Percentiles rank a stretch among this genome's conserved stretches.
These are phyloP conservation scores for Pichia eremophila DNA, from an alignment of 805 yeast genomes.

Conservation along the genomic window DNA sequence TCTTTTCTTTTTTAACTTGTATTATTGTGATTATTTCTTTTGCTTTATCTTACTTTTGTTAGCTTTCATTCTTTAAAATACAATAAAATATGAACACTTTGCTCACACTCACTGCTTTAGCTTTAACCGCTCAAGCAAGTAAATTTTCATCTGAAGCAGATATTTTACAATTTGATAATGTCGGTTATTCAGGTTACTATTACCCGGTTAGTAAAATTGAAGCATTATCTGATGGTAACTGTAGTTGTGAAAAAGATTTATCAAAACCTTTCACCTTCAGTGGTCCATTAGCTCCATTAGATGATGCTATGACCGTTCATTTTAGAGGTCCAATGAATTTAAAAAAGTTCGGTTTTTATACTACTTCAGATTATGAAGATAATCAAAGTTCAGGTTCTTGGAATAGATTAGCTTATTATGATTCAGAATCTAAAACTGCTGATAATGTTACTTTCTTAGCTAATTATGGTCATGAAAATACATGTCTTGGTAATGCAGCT, in stretches of 20 bases:
- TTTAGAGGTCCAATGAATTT: slow-evolving; percentile 67
- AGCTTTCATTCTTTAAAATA: neutral
- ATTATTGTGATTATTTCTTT: too few relatives aligned
- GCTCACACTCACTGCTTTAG: neutral
- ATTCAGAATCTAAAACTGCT: slow-evolving; percentile 36
- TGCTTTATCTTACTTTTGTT: neutral
- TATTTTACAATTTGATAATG: slow-evolving; percentile 40
- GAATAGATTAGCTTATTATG: slow-evolving; percentile 53
- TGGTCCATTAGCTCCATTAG: slow-evolving; percentile 58
- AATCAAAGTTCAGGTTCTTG: slow-evolving; percentile 38
- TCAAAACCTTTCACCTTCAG: slow-evolving; percentile 30
- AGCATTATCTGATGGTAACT: slow-evolving; percentile 32
- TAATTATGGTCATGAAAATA: slow-evolving; percentile 47
- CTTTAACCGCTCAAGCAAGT: neutral
- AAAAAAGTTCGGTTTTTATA: slow-evolving; percentile 52
- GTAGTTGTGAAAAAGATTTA: slow-evolving; percentile 36
- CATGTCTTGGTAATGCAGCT: slow-evolving; percentile 62
- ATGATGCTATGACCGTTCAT: slow-evolving; percentile 66
- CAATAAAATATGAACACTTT: neutral
- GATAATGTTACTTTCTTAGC: slow-evolving; percentile 63
- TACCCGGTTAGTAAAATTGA: slow-evolving; percentile 36
- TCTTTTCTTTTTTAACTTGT: too few relatives aligned
- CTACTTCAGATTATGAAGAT: slow-evolving; percentile 31
- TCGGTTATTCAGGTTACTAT: slow-evolving; percentile 49
- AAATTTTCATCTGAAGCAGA: slow-evolving; percentile 25